These are phyloP conservation scores for Thoreauomyces humboldtii DNA, from an alignment of 192 early-diverging fungal species.

Conservation along the genomic window DNA sequence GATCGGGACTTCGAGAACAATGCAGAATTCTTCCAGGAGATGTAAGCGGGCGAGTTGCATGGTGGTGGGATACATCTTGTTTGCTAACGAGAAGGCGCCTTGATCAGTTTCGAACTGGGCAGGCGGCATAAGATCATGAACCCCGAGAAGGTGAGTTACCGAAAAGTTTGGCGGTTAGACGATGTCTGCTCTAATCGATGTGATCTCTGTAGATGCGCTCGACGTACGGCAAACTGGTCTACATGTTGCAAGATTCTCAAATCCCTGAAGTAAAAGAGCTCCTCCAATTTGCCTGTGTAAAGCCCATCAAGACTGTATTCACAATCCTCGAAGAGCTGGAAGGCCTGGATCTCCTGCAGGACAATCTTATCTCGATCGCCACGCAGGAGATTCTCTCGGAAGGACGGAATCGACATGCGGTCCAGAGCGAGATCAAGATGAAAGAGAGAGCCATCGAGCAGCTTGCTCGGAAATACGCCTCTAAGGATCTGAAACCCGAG, in stretches of 20 bases:
- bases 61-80: too few relatives aligned
- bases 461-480: slow-evolving; percentile 77
- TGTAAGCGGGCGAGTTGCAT: slow-evolving; percentile 33
- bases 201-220: too few relatives aligned
- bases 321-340: slow-evolving; percentile 63
- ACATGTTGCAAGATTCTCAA: slow-evolving; percentile 69
- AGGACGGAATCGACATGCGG: slow-evolving; percentile 33
- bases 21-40: slow-evolving; percentile 47
- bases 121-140: slow-evolving; percentile 60
- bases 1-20: slow-evolving; percentile 49
- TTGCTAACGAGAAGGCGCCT: not conserved
- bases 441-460: slow-evolving; percentile 92
- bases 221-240: slow-evolving; percentile 96
- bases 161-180: too few relatives aligned
- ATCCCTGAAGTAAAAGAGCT: slow-evolving; percentile 62
- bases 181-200: too few relatives aligned
- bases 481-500: slow-evolving; percentile 29
- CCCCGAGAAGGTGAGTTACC: too few relatives aligned
- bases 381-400: slow-evolving; percentile 56
- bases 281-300: slow-evolving; percentile 75
- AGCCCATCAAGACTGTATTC: slow-evolving; percentile 90
- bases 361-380: slow-evolving; percentile 74
- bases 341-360: slow-evolving; percentile 68
- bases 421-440: slow-evolving; percentile 79
- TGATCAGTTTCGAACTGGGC: slow-evolving; percentile 51